Base-by-base conservation (phyloP, 345 rosid genomes). In the Citrus trifoliata region DNA sequence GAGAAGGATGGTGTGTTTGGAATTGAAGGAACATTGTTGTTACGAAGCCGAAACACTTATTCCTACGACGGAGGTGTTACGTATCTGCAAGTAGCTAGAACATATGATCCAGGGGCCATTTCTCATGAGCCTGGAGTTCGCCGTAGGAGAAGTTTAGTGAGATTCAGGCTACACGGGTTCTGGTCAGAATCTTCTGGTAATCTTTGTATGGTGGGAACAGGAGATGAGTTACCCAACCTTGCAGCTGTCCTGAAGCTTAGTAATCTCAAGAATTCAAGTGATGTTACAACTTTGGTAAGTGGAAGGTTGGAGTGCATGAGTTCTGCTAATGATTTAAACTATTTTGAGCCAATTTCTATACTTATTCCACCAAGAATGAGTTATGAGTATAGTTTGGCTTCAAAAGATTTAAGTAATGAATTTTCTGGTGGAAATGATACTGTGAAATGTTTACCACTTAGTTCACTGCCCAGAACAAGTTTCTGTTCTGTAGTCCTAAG, bases 181-280 rank as follows among this genome's bases (percentile, higher is more conserved):
- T 86, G 88, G 89, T 87, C 92, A 10, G 76, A 75, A 77, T 77
- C 78, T 38, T 78, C 83, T 0, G 87, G 84, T 70, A 76, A 82
- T 70, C 86, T 90, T 80, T 90, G 93, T 81, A 82, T 87, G 89
- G 86, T 90, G 71, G 93, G 87, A 80, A 70, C 75, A 60, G 81
- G 42, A 71, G 78, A 75, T 74, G 56, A 75, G 63, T 5, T 4
- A 28, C 78, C 78, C 32, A 48, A 65, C 61, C 84, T 75, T 37
- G 67, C 46, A 38, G 89, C 76, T 37, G 86, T 82, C 60, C 81
- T 88, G 27, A 88, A 87, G 89, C 83, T 87, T 56, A 73, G 74
- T 66, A 83, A 86, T 70, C 82, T 88, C 4, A 78, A 46, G 46
- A 77, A 59, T 51, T 69, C 79, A 10, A 67, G 81, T 67, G 75